Percentiles rank a stretch among this genome's conserved stretches.
Evolutionary conservation across 2,329 filamentous ascomycete genomes (phyloP).

Genomic region (Trichophaea hybrida): DNA sequence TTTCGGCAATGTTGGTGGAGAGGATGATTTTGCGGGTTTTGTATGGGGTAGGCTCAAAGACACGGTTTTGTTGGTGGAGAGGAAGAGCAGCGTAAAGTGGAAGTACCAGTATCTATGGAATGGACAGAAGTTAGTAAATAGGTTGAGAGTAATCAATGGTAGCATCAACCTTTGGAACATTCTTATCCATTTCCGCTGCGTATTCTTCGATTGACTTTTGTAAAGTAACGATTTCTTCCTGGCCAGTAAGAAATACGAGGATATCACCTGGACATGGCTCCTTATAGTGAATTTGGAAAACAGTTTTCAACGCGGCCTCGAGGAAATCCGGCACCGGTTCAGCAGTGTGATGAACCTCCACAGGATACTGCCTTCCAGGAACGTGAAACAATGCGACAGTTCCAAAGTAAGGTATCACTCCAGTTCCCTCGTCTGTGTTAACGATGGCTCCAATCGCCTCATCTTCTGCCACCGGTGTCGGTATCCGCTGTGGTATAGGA

Average conservation of each 20-base stretch:
- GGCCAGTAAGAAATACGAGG: slow-evolving; percentile 77
- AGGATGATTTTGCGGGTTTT: slow-evolving; percentile 82
- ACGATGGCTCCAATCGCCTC: not conserved
- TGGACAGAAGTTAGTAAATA: slow-evolving; percentile 40
- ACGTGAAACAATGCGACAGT: slow-evolving; percentile 1
- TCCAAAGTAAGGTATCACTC: slow-evolving; percentile 55
- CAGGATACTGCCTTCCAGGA: slow-evolving; percentile 18
- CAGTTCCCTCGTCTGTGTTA: not conserved
- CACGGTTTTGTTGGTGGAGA: slow-evolving; percentile 84
- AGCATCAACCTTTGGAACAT: slow-evolving; percentile 61
- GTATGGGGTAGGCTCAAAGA: slow-evolving; percentile 64
- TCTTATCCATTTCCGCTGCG: slow-evolving; percentile 53
- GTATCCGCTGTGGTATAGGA: not conserved
- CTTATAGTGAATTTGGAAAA: slow-evolving; percentile 76
- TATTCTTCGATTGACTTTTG: slow-evolving; percentile 72
- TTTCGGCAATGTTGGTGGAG: slow-evolving; percentile 91
- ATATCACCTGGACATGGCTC: slow-evolving; percentile 90
- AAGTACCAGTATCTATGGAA: slow-evolving; percentile 50
- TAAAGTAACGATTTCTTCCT: slow-evolving; percentile 78
- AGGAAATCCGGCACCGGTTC: slow-evolving; percentile 73
- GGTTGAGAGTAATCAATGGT: slow-evolving; percentile 55
- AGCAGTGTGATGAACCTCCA: slow-evolving; percentile 38
- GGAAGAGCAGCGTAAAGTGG: slow-evolving; percentile 81
- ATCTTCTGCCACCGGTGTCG: not conserved
- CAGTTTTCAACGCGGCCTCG: slow-evolving; percentile 64